Evolutionary conservation across 2,329 filamentous ascomycete genomes (phyloP), one percentile per base, ranked within the genome.

Genomic region (Chaetomiaceae sp.): DNA sequence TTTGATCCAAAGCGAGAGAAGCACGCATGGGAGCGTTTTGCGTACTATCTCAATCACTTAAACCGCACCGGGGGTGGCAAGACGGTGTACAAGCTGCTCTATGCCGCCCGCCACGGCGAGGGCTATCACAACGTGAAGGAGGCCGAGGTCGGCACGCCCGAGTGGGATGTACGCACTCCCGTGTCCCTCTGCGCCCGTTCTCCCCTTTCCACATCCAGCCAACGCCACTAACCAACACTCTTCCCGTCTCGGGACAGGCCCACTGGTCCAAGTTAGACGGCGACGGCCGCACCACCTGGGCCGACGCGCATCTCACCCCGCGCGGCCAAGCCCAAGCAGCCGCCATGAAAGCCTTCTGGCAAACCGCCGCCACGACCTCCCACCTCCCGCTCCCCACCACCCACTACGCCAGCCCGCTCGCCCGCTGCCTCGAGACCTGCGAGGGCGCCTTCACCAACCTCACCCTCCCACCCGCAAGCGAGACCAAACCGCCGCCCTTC

Each of bases 31-130:
- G 68, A 81, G 61, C 73, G 77, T n/a, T 83, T 86, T 48, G 67
- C 69, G 34, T 62, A 74, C 49, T 80, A 81, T 56, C 71, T 86
- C 22, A 58, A 68, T 17, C 65, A 68, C 19, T 61, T 86, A 30
- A 83, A 83, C 65, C 56, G 60, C 3, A 60, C 71, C 4, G 52
- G 54, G 11, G 64, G 64, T n/a, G 60, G 63, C 9, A 71, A 68
- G 39, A 71, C 74, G 12, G 66, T 71, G 24, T 87, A 85, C 68
- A 83, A 84, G 57, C 70, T 88, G 9, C 60, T 88, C 24, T 82
- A 82, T 62, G 70, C 86, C 62, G 83, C 78, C 3, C 78, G 84
- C 32, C 84, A 88, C 58, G 84, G 84, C 18, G 75, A 88, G 63
- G 84, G 84, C 11, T 78, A 68, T 55, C 76, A 81, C 53, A 81